Evolutionary conservation across 768 basidiomycete genomes (phyloP).

Genomic region (Ramaria rubella): DNA sequence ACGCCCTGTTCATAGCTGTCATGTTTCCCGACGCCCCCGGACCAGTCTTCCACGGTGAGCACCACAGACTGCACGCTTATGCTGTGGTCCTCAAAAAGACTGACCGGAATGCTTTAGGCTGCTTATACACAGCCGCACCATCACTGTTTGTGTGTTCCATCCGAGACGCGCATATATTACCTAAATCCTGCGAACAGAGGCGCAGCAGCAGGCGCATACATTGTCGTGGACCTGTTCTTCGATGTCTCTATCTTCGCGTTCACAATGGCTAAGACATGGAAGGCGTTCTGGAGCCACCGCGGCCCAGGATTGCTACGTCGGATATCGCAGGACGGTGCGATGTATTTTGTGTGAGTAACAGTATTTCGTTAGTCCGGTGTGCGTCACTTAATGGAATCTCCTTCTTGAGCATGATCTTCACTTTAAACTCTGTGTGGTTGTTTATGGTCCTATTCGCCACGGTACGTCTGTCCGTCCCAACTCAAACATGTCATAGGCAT

Average conservation of each 20-base stretch:
- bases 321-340: neutral
- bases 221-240: neutral
- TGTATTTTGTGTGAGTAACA: conserved; percentile 4
- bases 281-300: neutral
- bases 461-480: no score
- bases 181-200: neutral
- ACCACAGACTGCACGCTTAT: neutral
- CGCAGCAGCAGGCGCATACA: neutral
- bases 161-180: no score
- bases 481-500: no score
- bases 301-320: neutral
- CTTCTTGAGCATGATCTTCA: no score
- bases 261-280: neutral
- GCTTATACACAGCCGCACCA: neutral
- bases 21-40: neutral
- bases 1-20: neutral
- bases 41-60: neutral
- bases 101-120: no score
- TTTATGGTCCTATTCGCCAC: no score
- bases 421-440: no score
- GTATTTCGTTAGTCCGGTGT: no score
- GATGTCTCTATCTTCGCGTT: neutral
- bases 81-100: neutral
- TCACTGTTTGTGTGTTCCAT: neutral
- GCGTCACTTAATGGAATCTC: no score